These are phyloP conservation scores for Scheffersomyces ergatensis DNA, from an alignment of 805 yeast genomes.

Conservation along the genomic window DNA sequence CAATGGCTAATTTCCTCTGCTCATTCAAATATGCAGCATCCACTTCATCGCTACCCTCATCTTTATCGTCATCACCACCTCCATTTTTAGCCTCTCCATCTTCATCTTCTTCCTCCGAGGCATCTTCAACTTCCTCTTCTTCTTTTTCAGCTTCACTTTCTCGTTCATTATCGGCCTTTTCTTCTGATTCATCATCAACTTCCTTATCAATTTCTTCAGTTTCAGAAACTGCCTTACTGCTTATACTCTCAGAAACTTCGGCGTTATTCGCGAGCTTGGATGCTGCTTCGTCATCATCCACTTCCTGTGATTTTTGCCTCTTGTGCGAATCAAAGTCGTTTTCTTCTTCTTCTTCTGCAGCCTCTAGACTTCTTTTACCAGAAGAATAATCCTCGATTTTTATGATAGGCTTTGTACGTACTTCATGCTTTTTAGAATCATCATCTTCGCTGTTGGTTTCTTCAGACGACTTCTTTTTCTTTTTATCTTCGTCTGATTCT, in stretches of 20 bases:
- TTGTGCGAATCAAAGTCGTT: neutral
- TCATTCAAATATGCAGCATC: slow-evolving; percentile 29
- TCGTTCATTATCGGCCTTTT: slow-evolving; percentile 15
- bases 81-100: slow-evolving; percentile 14
- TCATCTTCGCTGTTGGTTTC: too few relatives aligned
- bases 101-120: slow-evolving; percentile 10
- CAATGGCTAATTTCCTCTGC: slow-evolving; percentile 61
- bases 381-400: too few relatives aligned
- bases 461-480: too few relatives aligned
- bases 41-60: slow-evolving; percentile 9
- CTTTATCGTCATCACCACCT: slow-evolving; percentile 11
- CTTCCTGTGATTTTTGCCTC: neutral
- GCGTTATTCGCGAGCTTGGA: too few relatives aligned
- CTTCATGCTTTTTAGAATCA: too few relatives aligned
- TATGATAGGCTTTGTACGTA: too few relatives aligned
- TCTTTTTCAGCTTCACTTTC: slow-evolving; percentile 13
- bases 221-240: slow-evolving; percentile 16
- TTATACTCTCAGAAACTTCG: slow-evolving; percentile 2
- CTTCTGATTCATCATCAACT: slow-evolving; percentile 16
- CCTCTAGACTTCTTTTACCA: too few relatives aligned
- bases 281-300: neutral
- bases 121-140: slow-evolving; percentile 12
- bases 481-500: neutral
- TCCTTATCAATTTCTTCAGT: slow-evolving; percentile 17
- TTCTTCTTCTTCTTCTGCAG: neutral